A percentile compares a stretch with the other conserved stretches of the same genome.
Evolutionary conservation across 768 basidiomycete species (phyloP).

Genomic region (Phylloporus sp.): DNA sequence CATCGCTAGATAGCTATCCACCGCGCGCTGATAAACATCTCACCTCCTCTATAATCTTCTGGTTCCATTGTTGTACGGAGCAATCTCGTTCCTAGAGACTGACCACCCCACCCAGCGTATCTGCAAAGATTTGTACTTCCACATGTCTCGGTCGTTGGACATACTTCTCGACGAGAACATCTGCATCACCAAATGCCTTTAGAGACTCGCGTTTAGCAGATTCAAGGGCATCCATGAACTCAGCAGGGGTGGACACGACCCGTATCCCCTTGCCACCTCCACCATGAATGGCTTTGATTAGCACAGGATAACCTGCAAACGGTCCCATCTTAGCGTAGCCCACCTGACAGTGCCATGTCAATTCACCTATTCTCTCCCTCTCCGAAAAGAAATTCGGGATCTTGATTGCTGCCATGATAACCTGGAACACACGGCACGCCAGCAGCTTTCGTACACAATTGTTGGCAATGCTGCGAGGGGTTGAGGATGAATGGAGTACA

Average conservation of each 20-base stretch:
- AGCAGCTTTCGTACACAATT: slow-evolving; percentile 51
- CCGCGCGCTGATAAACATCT: neutral
- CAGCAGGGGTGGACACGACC: slow-evolving; percentile 59
- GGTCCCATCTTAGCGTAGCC: too few species aligned
- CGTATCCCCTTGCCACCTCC: slow-evolving; percentile 98
- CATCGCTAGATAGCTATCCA: neutral
- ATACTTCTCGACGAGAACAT: slow-evolving; percentile 86
- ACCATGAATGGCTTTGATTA: slow-evolving; percentile 96
- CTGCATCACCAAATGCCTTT: slow-evolving; percentile 85
- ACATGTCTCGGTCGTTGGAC: slow-evolving; percentile 85
- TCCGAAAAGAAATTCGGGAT: slow-evolving; percentile 64
- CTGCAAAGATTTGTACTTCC: slow-evolving; percentile 94
- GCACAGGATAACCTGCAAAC: slow-evolving; percentile 71
- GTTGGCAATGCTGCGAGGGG: neutral
- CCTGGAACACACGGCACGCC: slow-evolving; percentile 93
- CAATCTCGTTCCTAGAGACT: slow-evolving; percentile 96
- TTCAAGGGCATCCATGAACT: slow-evolving; percentile 75
- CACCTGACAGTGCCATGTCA: neutral
- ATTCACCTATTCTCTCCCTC: slow-evolving; percentile 65
- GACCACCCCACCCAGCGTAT: slow-evolving; percentile 73
- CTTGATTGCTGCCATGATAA: slow-evolving; percentile 84
- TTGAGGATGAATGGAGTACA: neutral
- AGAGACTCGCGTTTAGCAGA: slow-evolving; percentile 88
- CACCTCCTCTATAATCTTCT: slow-evolving; percentile 94
- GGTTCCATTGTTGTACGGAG: slow-evolving; percentile 87